A percentile compares a stretch with the other conserved stretches of the same genome.
Conservation (phyloP, 148 eudicot species). For the Rhododendron ovatum region DNA sequence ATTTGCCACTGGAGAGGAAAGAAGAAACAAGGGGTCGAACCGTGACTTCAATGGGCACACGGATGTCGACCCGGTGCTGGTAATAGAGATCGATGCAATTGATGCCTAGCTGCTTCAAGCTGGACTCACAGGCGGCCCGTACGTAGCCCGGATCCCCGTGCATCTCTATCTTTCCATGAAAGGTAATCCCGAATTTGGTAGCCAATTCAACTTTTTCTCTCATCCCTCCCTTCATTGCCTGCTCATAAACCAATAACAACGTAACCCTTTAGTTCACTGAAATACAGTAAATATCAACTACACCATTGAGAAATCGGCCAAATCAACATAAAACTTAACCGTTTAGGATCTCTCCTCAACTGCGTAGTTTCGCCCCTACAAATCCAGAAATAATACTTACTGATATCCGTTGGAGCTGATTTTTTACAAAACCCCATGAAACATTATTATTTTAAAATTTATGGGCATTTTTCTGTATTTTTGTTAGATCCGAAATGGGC, state of each 20-base stretch:
- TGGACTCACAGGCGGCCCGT: constrained; percentile 5
- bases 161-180: background rate
- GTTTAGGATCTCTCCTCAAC: too few species aligned
- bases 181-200: background rate
- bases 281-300: background rate
- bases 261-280: background rate
- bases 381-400: too few species aligned
- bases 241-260: background rate
- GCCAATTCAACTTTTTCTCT: constrained; percentile 13
- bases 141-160: constrained; percentile 11
- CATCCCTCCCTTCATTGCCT: constrained; percentile 16
- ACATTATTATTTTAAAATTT: too few species aligned
- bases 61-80: constrained; percentile 5
- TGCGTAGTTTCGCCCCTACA: too few species aligned
- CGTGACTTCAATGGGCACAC: constrained; percentile 14
- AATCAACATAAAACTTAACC: too few species aligned
- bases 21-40: background rate
- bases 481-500: too few species aligned
- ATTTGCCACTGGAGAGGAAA: background rate
- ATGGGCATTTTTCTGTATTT: too few species aligned
- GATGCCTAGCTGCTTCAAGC: constrained; percentile 8
- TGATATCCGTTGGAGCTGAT: too few species aligned
- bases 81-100: constrained; percentile 6
- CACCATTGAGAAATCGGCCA: background rate
- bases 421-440: too few species aligned